A percentile compares a stretch with the other conserved stretches of the same genome.
Evolutionary conservation across 1,284 basidiomycete genomes (phyloP).

Genomic region (Anthracocystis walkeri): DNA sequence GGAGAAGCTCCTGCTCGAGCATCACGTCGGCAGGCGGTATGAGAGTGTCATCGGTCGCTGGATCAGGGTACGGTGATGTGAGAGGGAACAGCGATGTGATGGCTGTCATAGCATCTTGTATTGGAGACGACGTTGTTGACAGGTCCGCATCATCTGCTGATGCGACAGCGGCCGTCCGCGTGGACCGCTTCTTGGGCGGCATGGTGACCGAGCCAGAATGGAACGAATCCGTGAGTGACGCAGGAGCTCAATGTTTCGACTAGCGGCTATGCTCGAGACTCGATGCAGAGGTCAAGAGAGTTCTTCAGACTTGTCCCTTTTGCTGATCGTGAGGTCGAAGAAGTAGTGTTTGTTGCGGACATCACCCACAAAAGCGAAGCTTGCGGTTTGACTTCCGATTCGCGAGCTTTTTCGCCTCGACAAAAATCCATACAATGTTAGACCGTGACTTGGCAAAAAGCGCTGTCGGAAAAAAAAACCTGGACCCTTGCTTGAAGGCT

Average conservation of each 20-base stretch:
- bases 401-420: slow-evolving; percentile 25
- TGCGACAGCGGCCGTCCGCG: slow-evolving; percentile 8
- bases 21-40: slow-evolving; percentile 82
- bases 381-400: slow-evolving; percentile 30
- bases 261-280: not conserved
- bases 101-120: slow-evolving; percentile 23
- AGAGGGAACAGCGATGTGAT: slow-evolving; percentile 76
- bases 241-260: not conserved
- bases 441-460: not conserved
- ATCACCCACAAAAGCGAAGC: not conserved
- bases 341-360: not conserved
- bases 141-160: slow-evolving; percentile 4
- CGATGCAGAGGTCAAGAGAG: not conserved
- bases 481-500: slow-evolving; percentile 12
- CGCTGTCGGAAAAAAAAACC: not conserved
- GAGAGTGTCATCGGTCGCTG: slow-evolving; percentile 80
- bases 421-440: not conserved
- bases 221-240: too few relatives aligned
- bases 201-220: slow-evolving; percentile 7
- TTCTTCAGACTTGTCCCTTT: not conserved
- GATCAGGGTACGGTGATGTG: slow-evolving; percentile 85
- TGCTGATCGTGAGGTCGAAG: slow-evolving; percentile 1
- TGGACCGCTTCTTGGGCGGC: slow-evolving; percentile 35
- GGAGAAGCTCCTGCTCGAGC: slow-evolving; percentile 93
- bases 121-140: slow-evolving; percentile 5